Conservation (phyloP, 2,329 filamentous ascomycete genomes). For the Salinomyces thailandicus region DNA sequence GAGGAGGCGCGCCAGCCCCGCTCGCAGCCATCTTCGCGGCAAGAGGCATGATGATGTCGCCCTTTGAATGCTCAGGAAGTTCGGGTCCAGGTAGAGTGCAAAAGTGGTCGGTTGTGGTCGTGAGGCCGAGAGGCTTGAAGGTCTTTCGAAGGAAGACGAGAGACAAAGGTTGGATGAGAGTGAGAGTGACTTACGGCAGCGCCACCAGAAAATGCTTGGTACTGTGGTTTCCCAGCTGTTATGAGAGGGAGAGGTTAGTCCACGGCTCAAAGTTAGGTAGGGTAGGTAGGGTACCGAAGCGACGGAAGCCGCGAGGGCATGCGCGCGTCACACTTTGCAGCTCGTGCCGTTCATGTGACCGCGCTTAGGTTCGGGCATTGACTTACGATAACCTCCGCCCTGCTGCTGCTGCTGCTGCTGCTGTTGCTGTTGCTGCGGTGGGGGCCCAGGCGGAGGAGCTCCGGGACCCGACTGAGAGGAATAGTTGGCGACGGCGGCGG, state of each 20-base stretch:
- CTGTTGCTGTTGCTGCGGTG: no score
- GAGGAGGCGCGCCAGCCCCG: constrained; percentile 29
- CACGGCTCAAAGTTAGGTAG: no score
- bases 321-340: background rate
- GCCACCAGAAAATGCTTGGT: constrained; percentile 40
- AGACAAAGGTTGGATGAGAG: constrained; percentile 12
- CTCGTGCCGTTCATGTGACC: no score
- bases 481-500: constrained; percentile 17
- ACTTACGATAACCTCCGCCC: constrained; percentile 45
- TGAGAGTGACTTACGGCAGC: constrained; percentile 14
- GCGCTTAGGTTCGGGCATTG: background rate
- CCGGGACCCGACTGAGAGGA: constrained; percentile 8
- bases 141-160: constrained; percentile 3
- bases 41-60: constrained; percentile 20
- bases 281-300: background rate
- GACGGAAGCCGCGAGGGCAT: background rate
- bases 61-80: constrained; percentile 1
- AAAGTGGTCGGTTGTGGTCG: background rate
- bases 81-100: background rate
- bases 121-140: constrained; percentile 2
- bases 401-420: no score
- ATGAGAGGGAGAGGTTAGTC: no score
- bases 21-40: constrained; percentile 21
- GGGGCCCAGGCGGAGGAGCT: constrained; percentile 26
- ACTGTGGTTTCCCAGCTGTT: constrained; percentile 36